Conservation (phyloP, 139 green algal species). For the Coelastrella sp. region DNA sequence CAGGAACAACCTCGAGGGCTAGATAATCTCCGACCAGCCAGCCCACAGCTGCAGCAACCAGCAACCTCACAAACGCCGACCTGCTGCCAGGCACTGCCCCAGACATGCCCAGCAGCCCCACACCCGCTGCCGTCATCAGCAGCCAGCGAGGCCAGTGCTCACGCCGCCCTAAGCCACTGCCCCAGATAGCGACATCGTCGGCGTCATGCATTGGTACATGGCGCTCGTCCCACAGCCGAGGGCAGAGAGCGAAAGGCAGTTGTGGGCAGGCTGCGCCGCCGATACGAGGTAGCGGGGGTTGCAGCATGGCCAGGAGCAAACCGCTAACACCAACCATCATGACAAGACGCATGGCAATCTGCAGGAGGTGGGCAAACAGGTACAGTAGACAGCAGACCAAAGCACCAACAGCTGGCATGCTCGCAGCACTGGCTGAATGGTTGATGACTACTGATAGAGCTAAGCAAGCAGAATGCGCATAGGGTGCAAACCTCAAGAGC, state of each 20-base stretch:
- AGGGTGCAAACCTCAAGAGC: too few species aligned
- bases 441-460: too few species aligned
- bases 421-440: background rate
- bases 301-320: constrained; percentile 68
- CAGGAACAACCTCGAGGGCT: constrained; percentile 89
- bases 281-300: constrained; percentile 87
- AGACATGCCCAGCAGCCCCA: constrained; percentile 26
- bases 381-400: background rate
- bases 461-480: too few species aligned
- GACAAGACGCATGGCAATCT: constrained; percentile 42
- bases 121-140: constrained; percentile 69
- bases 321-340: constrained; percentile 54
- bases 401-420: too few species aligned
- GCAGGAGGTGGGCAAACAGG: background rate
- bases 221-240: constrained; percentile 90
- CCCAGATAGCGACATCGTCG: constrained; percentile 91
- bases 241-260: constrained; percentile 87
- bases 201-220: constrained; percentile 87
- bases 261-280: constrained; percentile 83
- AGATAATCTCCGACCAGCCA: constrained; percentile 86
- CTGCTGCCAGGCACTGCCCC: constrained; percentile 24
- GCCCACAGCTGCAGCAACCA: constrained; percentile 50
- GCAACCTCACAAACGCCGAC: constrained; percentile 34
- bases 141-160: constrained; percentile 92
- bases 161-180: constrained; percentile 65